phyloP scores from a whole-genome alignment of 345 rosid species.

The Eucalyptus shirleyi region DNA sequence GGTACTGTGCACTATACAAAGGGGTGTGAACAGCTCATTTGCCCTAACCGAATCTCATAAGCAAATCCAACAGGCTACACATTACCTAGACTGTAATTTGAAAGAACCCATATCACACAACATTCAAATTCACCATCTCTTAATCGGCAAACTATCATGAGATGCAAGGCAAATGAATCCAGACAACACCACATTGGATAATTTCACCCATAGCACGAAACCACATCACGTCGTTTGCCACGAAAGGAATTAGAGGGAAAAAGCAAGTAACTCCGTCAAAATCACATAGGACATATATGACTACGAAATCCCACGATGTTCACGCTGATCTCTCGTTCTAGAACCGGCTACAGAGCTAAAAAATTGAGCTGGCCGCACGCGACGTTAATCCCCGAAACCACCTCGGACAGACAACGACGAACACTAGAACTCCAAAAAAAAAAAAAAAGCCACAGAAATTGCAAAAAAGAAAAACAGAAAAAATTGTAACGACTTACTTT shows the following conservation, averaged over 20 bases:
- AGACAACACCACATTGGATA: background rate
- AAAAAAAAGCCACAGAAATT: background rate
- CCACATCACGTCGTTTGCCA: background rate
- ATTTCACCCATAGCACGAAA: background rate
- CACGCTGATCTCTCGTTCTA: background rate
- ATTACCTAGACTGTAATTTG: background rate
- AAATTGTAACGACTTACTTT: background rate
- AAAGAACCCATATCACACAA: background rate
- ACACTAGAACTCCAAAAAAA: background rate
- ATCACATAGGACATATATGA: background rate
- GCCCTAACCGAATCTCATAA: background rate
- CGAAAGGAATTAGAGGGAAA: background rate
- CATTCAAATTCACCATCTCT: background rate
- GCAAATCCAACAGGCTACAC: background rate
- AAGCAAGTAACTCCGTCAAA: background rate
- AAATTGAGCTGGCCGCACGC: background rate
- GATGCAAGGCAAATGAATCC: background rate
- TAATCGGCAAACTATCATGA: background rate
- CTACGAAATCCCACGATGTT: background rate
- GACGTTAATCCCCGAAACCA: background rate
- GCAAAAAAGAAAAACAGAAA: background rate
- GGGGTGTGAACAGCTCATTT: background rate
- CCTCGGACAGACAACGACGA: background rate
- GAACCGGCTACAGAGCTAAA: background rate
- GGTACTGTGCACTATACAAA: background rate